These are phyloP conservation scores for Thelephora ganbajun DNA, from an alignment of 768 basidiomycete genomes.

Conservation along the genomic window DNA sequence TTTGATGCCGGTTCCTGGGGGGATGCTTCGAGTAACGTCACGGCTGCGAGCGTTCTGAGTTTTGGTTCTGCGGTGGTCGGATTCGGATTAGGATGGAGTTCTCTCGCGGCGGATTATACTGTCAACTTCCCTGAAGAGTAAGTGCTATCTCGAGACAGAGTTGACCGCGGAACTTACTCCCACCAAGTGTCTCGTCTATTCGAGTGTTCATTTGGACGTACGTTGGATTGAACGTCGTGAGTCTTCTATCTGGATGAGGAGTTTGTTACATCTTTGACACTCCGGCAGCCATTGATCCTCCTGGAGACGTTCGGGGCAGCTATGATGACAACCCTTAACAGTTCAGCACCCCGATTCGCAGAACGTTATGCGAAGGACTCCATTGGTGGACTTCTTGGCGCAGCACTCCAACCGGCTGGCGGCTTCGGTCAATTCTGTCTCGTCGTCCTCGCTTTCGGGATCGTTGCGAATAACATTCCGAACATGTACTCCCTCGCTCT, in stretches of 20 bases:
- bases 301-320: conserved; percentile 36
- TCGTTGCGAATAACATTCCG: conserved; percentile 34
- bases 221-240: conserved; percentile 12
- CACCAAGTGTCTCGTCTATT: conserved; percentile 4
- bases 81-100: conserved; percentile 27
- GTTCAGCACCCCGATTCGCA: conserved; percentile 17
- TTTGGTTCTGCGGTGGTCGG: conserved; percentile 21
- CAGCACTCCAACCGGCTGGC: conserved; percentile 23
- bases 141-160: neutral
- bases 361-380: conserved; percentile 21
- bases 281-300: conserved; percentile 16
- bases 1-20: conserved; percentile 14
- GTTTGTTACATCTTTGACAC: conserved; percentile 1
- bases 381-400: conserved; percentile 33
- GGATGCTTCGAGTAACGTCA: conserved; percentile 15
- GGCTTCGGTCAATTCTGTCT: conserved; percentile 33
- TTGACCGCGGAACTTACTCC: neutral
- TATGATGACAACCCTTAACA: conserved; percentile 22
- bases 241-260: neutral
- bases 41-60: conserved; percentile 22
- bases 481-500: conserved; percentile 34
- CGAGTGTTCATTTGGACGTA: conserved; percentile 28
- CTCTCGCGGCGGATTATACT: conserved; percentile 27
- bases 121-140: conserved; percentile 23
- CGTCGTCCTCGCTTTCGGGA: conserved; percentile 28